Evolutionary conservation across 345 rosid species (phyloP).

Genomic region (Erodium maritimum): DNA sequence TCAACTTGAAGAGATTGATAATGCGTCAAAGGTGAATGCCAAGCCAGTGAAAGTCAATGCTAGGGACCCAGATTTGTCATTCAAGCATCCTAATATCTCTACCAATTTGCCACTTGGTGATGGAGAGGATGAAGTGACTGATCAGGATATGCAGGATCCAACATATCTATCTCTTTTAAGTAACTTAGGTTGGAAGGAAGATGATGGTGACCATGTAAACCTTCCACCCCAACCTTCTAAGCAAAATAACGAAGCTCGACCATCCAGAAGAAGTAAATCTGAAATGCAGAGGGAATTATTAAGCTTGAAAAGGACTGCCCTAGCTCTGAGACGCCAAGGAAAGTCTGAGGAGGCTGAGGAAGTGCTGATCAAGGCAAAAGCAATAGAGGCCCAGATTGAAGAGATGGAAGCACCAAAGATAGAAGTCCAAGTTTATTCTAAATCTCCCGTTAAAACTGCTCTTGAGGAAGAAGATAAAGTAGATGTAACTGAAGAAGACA

Average conservation of each 20-base stretch:
- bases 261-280: slow-evolving; percentile 42
- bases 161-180: slow-evolving; percentile 32
- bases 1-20: slow-evolving; percentile 44
- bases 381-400: slow-evolving; percentile 44
- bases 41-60: slow-evolving; percentile 4
- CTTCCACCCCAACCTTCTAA: slow-evolving; percentile 15
- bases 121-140: slow-evolving; percentile 34
- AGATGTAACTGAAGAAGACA: slow-evolving; percentile 27
- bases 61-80: slow-evolving; percentile 8
- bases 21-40: slow-evolving; percentile 26
- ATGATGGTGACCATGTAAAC: slow-evolving; percentile 18
- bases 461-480: slow-evolving; percentile 22
- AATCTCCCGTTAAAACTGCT: slow-evolving; percentile 4
- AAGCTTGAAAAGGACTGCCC: slow-evolving; percentile 71
- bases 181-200: slow-evolving; percentile 54
- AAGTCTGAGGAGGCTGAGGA: slow-evolving; percentile 71
- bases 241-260: slow-evolving; percentile 5
- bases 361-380: slow-evolving; percentile 44
- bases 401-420: slow-evolving; percentile 41
- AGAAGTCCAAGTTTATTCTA: slow-evolving; percentile 9
- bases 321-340: slow-evolving; percentile 69
- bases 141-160: slow-evolving; percentile 52
- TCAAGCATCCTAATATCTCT: no score
- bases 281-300: slow-evolving; percentile 81
- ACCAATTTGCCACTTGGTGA: slow-evolving; percentile 13